These are phyloP conservation scores for Penicillium taxi DNA, from an alignment of 495 filamentous ascomycete genomes.

Conservation along the genomic window DNA sequence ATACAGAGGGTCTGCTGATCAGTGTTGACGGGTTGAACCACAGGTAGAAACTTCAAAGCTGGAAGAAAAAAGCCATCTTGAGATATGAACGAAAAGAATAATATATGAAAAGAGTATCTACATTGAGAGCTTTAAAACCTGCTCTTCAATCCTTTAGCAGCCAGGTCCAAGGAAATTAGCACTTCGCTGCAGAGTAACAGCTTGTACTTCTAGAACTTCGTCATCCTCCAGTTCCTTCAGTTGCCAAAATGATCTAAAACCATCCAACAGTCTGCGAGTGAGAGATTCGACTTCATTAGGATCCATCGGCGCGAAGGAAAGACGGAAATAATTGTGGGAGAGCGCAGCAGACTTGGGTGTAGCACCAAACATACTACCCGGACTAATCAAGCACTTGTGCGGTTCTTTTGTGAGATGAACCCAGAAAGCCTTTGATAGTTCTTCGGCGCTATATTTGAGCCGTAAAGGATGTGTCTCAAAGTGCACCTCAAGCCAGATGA, in stretches of 20 bases:
- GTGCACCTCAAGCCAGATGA: conserved; percentile 68
- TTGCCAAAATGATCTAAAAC: conserved; percentile 65
- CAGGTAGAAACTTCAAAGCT: too few species aligned
- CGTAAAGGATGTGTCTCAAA: conserved; percentile 66
- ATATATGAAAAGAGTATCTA: too few species aligned
- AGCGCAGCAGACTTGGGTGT: conserved; percentile 40
- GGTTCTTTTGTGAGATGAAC: conserved; percentile 60
- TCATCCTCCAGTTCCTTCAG: conserved; percentile 55
- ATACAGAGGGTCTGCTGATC: too few species aligned
- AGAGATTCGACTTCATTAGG: conserved; percentile 55
- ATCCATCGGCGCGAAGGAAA: conserved; percentile 79
- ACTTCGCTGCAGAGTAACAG: conserved; percentile 6
- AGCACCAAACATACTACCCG: conserved; percentile 65
- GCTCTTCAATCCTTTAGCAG: conserved; percentile 10
- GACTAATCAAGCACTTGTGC: conserved; percentile 55
- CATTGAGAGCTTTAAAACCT: too few species aligned
- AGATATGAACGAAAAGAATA: too few species aligned
- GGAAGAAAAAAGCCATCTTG: too few species aligned
- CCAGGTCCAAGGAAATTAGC: conserved; percentile 22
- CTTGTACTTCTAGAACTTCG: conserved; percentile 17
- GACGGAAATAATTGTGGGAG: conserved; percentile 59
- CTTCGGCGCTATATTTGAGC: conserved; percentile 29
- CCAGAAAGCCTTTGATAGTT: conserved; percentile 59
- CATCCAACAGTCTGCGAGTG: conserved; percentile 56
- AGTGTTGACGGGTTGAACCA: too few species aligned